These are phyloP conservation scores for Parietichytrium sp. DNA, from an alignment of 108 stramenopile genomes.

Conservation along the genomic window DNA sequence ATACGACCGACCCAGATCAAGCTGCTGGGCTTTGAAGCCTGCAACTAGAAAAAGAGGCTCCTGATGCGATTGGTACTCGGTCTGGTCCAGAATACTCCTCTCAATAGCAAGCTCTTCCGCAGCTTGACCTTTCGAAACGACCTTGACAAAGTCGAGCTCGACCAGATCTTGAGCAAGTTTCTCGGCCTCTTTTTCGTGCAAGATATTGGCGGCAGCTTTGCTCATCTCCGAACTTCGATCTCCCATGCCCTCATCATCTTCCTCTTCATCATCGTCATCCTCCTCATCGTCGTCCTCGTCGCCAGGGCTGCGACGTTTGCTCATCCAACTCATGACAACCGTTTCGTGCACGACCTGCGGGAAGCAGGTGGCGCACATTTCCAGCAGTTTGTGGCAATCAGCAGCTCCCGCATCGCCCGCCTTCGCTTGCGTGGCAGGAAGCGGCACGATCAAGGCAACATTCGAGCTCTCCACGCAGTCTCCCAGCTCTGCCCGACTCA, in stretches of 20 bases:
- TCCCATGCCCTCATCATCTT: not conserved
- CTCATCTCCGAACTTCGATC: not conserved
- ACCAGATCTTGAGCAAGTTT: slow-evolving; percentile 16
- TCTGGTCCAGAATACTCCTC: not conserved
- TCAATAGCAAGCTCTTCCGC: not conserved
- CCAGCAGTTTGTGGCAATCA: not conserved
- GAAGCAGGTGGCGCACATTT: not conserved
- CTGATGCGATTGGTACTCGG: not conserved
- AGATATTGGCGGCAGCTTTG: not conserved
- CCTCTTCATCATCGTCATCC: not conserved
- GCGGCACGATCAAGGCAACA: too few relatives aligned
- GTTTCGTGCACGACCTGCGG: slow-evolving; percentile 25
- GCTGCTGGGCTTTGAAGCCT: not conserved
- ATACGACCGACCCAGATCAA: not conserved
- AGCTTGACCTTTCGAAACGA: not conserved
- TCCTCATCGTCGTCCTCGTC: not conserved
- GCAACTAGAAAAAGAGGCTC: not conserved
- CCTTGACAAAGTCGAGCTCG: too few relatives aligned
- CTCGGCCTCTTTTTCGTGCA: not conserved
- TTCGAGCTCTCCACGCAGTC: too few relatives aligned
- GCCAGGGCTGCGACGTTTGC: too few relatives aligned
- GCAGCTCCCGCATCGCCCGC: too few relatives aligned
- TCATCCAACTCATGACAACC: not conserved
- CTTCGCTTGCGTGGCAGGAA: too few relatives aligned
- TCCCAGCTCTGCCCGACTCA: too few relatives aligned